phyloP scores from a whole-genome alignment of 176 grass and related monocot species.

The Alopecurus myosuroides region DNA sequence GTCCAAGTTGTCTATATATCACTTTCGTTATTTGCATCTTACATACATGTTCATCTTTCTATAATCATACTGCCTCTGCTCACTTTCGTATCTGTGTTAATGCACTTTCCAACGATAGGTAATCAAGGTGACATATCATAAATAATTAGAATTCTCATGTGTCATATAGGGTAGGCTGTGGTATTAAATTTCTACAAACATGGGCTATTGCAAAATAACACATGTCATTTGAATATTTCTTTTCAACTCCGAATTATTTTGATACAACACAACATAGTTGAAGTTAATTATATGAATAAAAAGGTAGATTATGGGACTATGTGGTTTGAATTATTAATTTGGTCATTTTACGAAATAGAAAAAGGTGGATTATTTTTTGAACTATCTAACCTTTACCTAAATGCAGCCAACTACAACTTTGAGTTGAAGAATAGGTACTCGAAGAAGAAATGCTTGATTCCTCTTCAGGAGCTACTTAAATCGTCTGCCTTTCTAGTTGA shows the following conservation, averaged over 20 bases:
- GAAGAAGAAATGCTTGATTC: not conserved
- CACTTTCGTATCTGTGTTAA: not conserved
- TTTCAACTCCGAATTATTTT: not conserved
- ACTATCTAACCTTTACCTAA: not conserved
- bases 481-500: conserved; percentile 25
- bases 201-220: not conserved
- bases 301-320: too few species aligned
- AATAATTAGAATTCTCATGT: not conserved
- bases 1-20: not conserved
- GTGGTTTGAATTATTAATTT: too few species aligned
- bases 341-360: too few species aligned
- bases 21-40: not conserved
- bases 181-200: not conserved
- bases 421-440: not conserved
- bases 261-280: not conserved
- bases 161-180: not conserved
- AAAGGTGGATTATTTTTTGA: too few species aligned
- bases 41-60: not conserved
- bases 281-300: too few species aligned
- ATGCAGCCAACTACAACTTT: not conserved
- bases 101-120: not conserved
- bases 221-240: not conserved
- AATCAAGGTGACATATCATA: not conserved
- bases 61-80: not conserved
- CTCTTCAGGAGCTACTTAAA: conserved; percentile 20